phyloP scores from a whole-genome alignment of 2,329 filamentous ascomycete genomes.

The Trichoderma sp. region DNA sequence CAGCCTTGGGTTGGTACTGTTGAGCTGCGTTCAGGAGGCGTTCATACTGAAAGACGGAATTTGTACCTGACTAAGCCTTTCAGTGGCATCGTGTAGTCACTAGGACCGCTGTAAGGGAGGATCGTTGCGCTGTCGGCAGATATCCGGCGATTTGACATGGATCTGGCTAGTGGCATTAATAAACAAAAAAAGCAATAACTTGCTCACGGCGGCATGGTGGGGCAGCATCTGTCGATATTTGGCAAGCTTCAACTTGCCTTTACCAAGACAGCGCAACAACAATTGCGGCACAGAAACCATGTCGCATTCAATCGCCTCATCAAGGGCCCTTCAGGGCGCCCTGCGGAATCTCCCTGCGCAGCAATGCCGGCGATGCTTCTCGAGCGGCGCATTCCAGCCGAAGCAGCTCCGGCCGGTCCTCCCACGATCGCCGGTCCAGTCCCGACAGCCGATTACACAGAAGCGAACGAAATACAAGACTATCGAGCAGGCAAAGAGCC shows the following conservation, averaged over 20 bases:
- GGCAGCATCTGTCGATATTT: constrained; percentile 17
- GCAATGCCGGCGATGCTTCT: constrained; percentile 45
- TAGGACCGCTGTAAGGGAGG: neutral
- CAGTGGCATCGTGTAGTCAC: neutral
- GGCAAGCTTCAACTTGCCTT: neutral
- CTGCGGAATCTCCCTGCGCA: constrained; percentile 32
- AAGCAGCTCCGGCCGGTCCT: constrained; percentile 37
- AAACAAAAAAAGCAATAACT: neutral
- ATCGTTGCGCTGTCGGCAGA: neutral
- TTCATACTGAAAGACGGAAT: neutral
- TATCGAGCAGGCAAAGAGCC: constrained; percentile 57
- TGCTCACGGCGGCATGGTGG: constrained; percentile 7
- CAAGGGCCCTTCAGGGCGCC: constrained; percentile 36
- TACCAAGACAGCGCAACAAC: neutral
- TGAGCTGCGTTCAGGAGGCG: neutral
- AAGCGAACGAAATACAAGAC: constrained; percentile 48
- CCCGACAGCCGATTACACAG: constrained; percentile 37
- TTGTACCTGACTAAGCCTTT: constrained; percentile 8
- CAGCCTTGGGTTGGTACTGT: neutral
- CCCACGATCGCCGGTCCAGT: constrained; percentile 31
- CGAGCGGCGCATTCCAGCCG: constrained; percentile 34
- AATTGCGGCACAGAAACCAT: constrained; percentile 29
- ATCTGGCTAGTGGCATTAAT: neutral
- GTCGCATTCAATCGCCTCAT: constrained; percentile 38
- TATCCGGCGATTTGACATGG: neutral